Evolutionary conservation across 2,329 filamentous ascomycete species (phyloP), one percentile per base, ranked within the genome.

Genomic region (Calycina herbarum): DNA sequence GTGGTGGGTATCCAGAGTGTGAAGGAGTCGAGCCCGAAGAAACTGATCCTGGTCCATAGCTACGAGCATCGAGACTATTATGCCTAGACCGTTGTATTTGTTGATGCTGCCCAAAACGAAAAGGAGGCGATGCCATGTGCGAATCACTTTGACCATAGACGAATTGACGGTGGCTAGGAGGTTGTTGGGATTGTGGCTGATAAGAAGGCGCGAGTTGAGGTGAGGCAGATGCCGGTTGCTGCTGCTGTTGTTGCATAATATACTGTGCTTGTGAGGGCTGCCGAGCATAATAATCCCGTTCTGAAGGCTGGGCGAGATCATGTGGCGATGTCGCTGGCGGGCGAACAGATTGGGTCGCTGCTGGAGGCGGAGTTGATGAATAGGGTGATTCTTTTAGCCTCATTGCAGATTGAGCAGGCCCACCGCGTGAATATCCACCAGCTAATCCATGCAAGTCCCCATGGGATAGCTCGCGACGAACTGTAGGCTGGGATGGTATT

Each of bases 311-410:
- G 27, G 72, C 57, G 1, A 71, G 40, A 29, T 76, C 73, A 48
- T 72, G 66, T 33, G 74, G 75, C 3, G 75, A 75, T n/a, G 68
- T 69, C 27, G 66, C 67, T 45, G 70, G 64, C 59, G 71, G 73
- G 24, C 74, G 69, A 42, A 51, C 17, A n/a, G 67, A 57, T 60
- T 68, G 68, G 40, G 62, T 48, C 3, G 64, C 27, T 48, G 66
- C 64, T 20, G 73, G 66, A 45, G 73, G 70, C 27, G 73, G 68
- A n/a, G 71, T 73, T 59, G 71, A 72, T 48, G 75, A 74, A 64
- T 77, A 77, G 51, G 74, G 71, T 3, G 75, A 75, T 42, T 76
- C 74, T 48, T 75, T 75, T 2, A 76, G 31, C 59, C 74, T 70
- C 64, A 71, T 72, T 17, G 68, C 67, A 40, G 69, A 64, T 58